Base-by-base conservation (phyloP, 2,329 filamentous ascomycete genomes). In the Trichophaea hybrida region DNA sequence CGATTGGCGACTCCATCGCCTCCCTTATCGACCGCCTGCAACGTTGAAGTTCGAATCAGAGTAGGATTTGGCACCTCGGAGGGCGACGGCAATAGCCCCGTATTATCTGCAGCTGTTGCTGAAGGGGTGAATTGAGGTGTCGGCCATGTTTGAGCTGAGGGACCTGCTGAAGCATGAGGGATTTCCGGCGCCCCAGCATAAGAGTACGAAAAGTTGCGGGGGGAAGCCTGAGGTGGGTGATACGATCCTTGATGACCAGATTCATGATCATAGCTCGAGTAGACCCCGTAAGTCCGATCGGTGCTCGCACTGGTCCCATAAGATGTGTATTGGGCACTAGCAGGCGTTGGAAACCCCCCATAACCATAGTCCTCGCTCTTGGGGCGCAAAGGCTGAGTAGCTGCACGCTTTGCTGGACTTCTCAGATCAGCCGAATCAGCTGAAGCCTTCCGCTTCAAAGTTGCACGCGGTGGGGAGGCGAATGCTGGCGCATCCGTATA, bases 21-120 rank as follows among this genome's bases (percentile, higher is more conserved):
- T 40, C 74, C 77, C 64, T 71, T 76, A 65, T 74, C 76, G n/a
- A 73, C 68, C 8, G 74, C 65, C 61, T 81, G 79, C 52, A 86
- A 72, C 2, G 81, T 84, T 1, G 84, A 85, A 4, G 83, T 85
- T 59, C 84, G 78, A 58, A 86, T 81, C 59, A 86, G 71, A 31
- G 79, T 77, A 43, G 83, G 84, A 60, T 79, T 80, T 35, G 75
- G 59, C 15, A 58, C 12, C 54, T 71, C 69, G 51, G 69, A 66
- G 8, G 77, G 74, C 5, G 79, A 77, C 48, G 61, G 50, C 35
- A 53, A 77, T 71, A 4, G 75, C 71, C 32, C 73, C 70, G 65
- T 78, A 79, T 1, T 73, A 73, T 6, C 75, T 71, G 59, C 72
- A 75, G 74, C 76, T 78, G 7, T 71, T 71, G 38, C 75, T 72